phyloP scores from a whole-genome alignment of 805 yeast genomes.

The Metschnikowia kunwiensis region DNA sequence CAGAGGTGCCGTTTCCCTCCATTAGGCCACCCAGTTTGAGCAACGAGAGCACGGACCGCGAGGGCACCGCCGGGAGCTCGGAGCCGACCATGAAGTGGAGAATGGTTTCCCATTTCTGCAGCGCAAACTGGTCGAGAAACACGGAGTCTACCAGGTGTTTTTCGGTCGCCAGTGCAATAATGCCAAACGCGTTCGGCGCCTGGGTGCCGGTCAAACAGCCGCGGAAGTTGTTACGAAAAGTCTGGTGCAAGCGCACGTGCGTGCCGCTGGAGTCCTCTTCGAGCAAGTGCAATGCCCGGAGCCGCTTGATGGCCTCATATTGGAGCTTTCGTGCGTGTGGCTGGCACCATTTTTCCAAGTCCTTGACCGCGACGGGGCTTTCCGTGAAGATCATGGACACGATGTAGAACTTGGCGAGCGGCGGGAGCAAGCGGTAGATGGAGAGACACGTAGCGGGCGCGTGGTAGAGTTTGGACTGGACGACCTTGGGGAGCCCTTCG shows the following conservation, averaged over 20 bases:
- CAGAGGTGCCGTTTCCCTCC: conserved; percentile 54
- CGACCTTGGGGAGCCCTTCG: conserved; percentile 83
- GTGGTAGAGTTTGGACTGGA: conserved; percentile 77
- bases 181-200: conserved; percentile 71
- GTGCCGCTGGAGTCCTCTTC: conserved; percentile 52
- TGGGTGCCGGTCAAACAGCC: conserved; percentile 82
- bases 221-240: conserved; percentile 70
- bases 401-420: conserved; percentile 82
- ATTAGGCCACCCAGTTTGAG: conserved; percentile 80
- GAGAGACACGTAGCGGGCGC: conserved; percentile 92
- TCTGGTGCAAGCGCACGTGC: conserved; percentile 58
- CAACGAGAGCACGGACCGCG: conserved; percentile 75
- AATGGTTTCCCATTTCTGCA: conserved; percentile 90
- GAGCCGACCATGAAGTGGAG: conserved; percentile 98
- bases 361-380: conserved; percentile 61
- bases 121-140: conserved; percentile 75
- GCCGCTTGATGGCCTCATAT: conserved; percentile 73
- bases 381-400: conserved; percentile 85
- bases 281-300: conserved; percentile 72
- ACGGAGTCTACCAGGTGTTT: conserved; percentile 57
- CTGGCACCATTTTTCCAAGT: conserved; percentile 74
- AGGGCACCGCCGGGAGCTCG: conserved; percentile 60
- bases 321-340: conserved; percentile 55
- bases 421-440: conserved; percentile 83
- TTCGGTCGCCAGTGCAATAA: conserved; percentile 52